These are phyloP conservation scores for Salvia miltiorrhiza DNA, from an alignment of 257 asterid genomes.

Conservation along the genomic window DNA sequence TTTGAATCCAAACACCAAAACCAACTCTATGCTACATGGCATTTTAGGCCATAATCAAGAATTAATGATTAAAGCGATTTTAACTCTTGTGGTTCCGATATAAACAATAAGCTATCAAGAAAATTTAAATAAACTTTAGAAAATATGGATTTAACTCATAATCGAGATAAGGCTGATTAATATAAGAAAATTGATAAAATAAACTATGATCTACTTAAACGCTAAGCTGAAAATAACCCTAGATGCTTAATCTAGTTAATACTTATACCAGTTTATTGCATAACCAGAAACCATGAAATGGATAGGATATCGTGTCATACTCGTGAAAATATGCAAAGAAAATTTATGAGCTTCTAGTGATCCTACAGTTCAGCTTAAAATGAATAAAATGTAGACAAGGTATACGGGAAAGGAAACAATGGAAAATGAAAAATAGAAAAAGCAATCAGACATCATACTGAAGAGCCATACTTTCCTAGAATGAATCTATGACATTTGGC, in stretches of 20 bases:
- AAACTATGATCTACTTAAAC: background rate
- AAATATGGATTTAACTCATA: background rate
- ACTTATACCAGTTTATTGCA: background rate
- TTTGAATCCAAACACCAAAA: background rate
- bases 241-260: background rate
- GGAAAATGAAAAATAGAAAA: background rate
- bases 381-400: background rate
- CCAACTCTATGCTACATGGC: background rate
- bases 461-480: constrained; percentile 30
- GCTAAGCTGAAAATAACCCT: background rate
- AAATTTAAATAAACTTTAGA: background rate
- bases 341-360: background rate
- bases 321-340: background rate
- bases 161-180: background rate
- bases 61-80: constrained; percentile 1
- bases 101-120: background rate
- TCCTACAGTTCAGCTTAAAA: background rate
- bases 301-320: background rate
- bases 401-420: background rate
- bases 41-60: background rate
- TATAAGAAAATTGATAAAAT: background rate
- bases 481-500: background rate
- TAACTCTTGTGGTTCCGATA: background rate
- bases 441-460: constrained; percentile 2
- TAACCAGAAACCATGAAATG: background rate